Evolutionary conservation across 495 filamentous ascomycete genomes (phyloP), one percentile per base, ranked within the genome.

Genomic region (Melanomma pulvis-pyrius): DNA sequence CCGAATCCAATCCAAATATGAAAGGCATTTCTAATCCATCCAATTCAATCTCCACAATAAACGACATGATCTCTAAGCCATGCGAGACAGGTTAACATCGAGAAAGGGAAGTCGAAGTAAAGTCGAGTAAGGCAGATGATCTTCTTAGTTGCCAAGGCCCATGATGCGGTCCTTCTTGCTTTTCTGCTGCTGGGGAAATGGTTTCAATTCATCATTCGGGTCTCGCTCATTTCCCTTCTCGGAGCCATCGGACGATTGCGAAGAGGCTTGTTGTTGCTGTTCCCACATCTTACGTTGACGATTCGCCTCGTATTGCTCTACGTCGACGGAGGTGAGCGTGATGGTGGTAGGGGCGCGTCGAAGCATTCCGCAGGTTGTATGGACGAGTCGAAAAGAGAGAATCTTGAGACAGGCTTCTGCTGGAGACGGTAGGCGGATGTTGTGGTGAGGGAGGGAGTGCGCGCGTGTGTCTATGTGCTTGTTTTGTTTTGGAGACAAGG

Each of bases 281-380:
- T 63, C 59, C 65, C 51, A 69, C 5, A 61, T 17, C 47, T 59
- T 70, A 26, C 54, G 61, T 17, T 62, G 34, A 12, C 68, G 61
- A 21, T 67, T 61, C 6, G 51, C 51, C 25, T 70, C 62, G 48
- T 61, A 70, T 7, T 19, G 36, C 51, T 65, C 62, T n/a, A 70
- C 57, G 32, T 70, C 68, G 25, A 25, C 57, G 15, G 68, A 34
- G 6, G 62, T 67, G 39, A 70, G 55, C 13, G 49, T 61, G 61
- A 70, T 70, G 41, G 58, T 67, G 25, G 68, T 70, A 12, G 68
- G 68, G 7, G 22, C 39, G 51, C 68, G 68, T 12, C 68, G 68
- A 29, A 70, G 68, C 68, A 70, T 70, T 26, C 25, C 58, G 65
- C 24, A n/a, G 17, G 47, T 61, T 44, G 4, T 2, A 44, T 1